Conservation (phyloP, 2,329 filamentous ascomycete genomes). For the Diplodia mutila region DNA sequence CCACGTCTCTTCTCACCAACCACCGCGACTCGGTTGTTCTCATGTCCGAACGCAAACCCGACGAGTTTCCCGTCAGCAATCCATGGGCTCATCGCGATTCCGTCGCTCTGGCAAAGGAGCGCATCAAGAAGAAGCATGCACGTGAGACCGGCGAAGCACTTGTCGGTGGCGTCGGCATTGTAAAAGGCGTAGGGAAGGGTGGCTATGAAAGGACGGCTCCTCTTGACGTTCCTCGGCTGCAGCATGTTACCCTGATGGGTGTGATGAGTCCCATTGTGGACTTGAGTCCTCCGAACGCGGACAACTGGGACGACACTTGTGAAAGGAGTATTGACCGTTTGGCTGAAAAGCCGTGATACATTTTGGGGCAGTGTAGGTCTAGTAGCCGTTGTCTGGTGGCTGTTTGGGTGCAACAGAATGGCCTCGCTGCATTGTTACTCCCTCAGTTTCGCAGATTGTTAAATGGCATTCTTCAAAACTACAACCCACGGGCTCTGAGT, state of each 20-base stretch:
- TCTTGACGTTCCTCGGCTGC: conserved; percentile 6
- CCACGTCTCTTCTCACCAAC: background rate
- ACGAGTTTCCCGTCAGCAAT: background rate
- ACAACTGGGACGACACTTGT: background rate
- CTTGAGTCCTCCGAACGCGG: conserved; percentile 10
- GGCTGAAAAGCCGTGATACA: background rate
- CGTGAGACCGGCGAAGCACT: background rate
- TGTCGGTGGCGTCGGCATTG: background rate
- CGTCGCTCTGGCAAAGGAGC: conserved; percentile 18
- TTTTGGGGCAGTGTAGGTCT: background rate
- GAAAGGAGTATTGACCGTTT: background rate
- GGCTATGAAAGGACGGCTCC: background rate
- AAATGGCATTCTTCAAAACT: too few species aligned
- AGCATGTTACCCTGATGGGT: conserved; percentile 22
- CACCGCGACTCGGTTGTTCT: conserved; percentile 11
- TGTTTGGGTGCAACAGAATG: too few species aligned
- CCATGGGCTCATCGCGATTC: conserved; percentile 21
- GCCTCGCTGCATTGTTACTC: too few species aligned
- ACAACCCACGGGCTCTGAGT: too few species aligned
- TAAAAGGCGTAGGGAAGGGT: background rate
- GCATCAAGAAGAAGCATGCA: conserved; percentile 20
- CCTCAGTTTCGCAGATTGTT: too few species aligned
- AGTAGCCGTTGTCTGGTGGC: background rate
- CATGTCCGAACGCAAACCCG: background rate
- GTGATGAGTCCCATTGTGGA: conserved; percentile 21